Conservation (phyloP, 2,329 filamentous ascomycete species). For the Berkeleyomyces basicola region DNA sequence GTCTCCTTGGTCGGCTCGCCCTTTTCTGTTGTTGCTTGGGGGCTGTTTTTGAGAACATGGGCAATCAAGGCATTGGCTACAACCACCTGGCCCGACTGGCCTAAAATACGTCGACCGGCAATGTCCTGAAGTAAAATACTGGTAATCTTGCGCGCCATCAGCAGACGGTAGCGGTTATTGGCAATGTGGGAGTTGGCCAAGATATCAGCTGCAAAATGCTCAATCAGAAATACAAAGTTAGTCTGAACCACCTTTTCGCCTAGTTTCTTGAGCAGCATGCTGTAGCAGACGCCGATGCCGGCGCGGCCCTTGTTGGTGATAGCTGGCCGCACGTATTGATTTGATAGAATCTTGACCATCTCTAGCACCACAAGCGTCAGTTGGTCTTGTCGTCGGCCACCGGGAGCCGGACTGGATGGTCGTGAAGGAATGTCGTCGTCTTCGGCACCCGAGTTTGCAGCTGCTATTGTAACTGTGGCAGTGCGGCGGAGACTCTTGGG, state of each 20-base stretch:
- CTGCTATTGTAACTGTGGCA: slow-evolving; percentile 27
- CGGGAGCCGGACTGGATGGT: slow-evolving; percentile 55
- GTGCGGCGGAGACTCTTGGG: slow-evolving; percentile 38
- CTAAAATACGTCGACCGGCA: slow-evolving; percentile 64
- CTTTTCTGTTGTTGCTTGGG: slow-evolving; percentile 71
- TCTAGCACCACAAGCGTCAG: slow-evolving; percentile 61
- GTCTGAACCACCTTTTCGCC: slow-evolving; percentile 70
- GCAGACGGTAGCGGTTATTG: slow-evolving; percentile 73
- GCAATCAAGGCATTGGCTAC: slow-evolving; percentile 73
- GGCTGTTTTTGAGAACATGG: slow-evolving; percentile 83
- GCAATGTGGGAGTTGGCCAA: slow-evolving; percentile 58
- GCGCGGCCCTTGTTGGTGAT: slow-evolving; percentile 69
- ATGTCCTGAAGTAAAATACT: slow-evolving; percentile 71
- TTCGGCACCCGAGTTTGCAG: slow-evolving; percentile 36
- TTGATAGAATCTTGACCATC: slow-evolving; percentile 61
- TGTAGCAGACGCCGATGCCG: slow-evolving; percentile 75
- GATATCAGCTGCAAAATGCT: slow-evolving; percentile 65
- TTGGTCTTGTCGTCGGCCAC: slow-evolving; percentile 49
- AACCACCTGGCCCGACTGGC: slow-evolving; percentile 74
- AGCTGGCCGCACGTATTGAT: slow-evolving; percentile 60
- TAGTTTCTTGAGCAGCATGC: slow-evolving; percentile 59
- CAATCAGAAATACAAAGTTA: slow-evolving; percentile 66
- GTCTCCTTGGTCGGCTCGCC: slow-evolving; percentile 79
- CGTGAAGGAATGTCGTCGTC: slow-evolving; percentile 55
- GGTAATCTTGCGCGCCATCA: slow-evolving; percentile 72